Percentiles rank a stretch among this genome's conserved stretches.
phyloP scores from a whole-genome alignment of 192 early-diverging fungal genomes.

The Hyaloraphidium curvatum region DNA sequence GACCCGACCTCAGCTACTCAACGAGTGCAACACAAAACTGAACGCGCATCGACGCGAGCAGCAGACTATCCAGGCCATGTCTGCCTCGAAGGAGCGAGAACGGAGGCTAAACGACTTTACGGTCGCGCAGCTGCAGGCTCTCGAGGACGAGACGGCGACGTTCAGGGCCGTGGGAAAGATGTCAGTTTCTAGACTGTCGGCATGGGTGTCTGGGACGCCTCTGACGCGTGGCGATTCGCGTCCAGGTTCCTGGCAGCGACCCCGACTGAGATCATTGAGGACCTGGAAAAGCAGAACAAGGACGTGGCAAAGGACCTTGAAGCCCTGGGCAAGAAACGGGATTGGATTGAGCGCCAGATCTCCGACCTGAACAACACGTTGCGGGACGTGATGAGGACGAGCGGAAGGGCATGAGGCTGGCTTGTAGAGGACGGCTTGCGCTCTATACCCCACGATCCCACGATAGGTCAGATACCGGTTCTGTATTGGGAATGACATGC shows the following conservation, averaged over 20 bases:
- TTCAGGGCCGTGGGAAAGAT: not conserved
- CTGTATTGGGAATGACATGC: too few species aligned
- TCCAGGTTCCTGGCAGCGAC: not conserved
- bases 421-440: too few species aligned
- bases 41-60: too few species aligned
- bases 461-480: too few species aligned
- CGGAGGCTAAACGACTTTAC: not conserved
- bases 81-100: constrained; percentile 2
- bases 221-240: not conserved
- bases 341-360: not conserved
- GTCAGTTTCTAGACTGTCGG: not conserved
- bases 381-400: too few species aligned
- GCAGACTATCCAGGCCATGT: too few species aligned
- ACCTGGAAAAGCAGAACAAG: not conserved
- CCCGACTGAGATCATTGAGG: not conserved
- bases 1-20: too few species aligned
- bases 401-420: too few species aligned
- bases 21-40: too few species aligned
- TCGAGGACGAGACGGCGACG: not conserved
- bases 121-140: not conserved
- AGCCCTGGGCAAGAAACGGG: constrained; percentile 1
- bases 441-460: too few species aligned
- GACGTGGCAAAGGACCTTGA: not conserved
- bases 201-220: not conserved
- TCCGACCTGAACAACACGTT: too few species aligned